These are phyloP conservation scores for Trichoderma sp. DNA, from an alignment of 2,329 filamentous ascomycete genomes.

Conservation along the genomic window DNA sequence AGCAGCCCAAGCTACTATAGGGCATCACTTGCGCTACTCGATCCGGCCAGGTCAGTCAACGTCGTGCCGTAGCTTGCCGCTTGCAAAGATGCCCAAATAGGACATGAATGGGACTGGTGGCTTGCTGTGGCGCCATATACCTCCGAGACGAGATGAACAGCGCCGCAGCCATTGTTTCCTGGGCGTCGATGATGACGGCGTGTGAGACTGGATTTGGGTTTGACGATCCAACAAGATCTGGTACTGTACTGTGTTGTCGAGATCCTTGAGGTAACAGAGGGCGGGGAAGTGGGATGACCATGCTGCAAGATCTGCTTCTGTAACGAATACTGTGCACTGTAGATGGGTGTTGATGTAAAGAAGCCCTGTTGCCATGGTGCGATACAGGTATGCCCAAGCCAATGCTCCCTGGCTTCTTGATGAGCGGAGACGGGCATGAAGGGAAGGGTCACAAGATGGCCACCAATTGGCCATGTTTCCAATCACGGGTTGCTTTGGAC, in stretches of 20 bases:
- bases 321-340: slow-evolving; percentile 3
- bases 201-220: not conserved
- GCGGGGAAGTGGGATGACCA: slow-evolving; percentile 12
- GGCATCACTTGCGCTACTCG: slow-evolving; percentile 11
- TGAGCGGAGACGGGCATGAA: not conserved
- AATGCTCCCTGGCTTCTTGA: not conserved
- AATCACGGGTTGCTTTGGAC: not conserved
- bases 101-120: slow-evolving; percentile 2
- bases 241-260: not conserved
- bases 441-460: slow-evolving; percentile 4
- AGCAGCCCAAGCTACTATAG: not conserved
- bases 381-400: not conserved
- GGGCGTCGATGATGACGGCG: not conserved
- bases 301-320: slow-evolving; percentile 11
- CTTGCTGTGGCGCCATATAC: slow-evolving; percentile 5
- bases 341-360: not conserved
- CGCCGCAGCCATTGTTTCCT: not conserved
- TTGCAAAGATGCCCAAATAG: slow-evolving; percentile 5
- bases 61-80: slow-evolving; percentile 11
- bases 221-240: slow-evolving; percentile 7
- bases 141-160: not conserved
- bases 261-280: slow-evolving; percentile 11
- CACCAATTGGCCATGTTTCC: not conserved
- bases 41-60: not conserved
- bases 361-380: slow-evolving; percentile 8